Percentiles rank a stretch among this genome's conserved stretches.
phyloP scores from a whole-genome alignment of 108 stramenopile species.

The Epipyxis sp. region DNA sequence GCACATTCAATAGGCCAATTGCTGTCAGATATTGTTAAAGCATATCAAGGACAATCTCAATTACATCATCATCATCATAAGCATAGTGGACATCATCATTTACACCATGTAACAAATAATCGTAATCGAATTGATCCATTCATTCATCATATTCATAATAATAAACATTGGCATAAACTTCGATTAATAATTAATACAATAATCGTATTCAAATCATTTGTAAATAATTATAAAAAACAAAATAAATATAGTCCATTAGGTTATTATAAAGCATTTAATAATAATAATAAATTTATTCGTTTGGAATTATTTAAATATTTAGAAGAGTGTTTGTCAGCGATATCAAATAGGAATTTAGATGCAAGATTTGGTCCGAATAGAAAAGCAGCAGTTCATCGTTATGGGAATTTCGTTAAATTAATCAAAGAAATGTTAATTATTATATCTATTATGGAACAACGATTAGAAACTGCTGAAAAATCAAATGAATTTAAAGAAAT shows the following conservation, averaged over 20 bases:
- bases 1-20: neutral
- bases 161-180: too few relatives aligned
- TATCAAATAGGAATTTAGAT: neutral
- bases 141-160: too few relatives aligned
- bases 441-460: neutral
- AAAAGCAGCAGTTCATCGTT: neutral
- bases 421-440: neutral
- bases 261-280: too few relatives aligned
- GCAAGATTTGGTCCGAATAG: too few relatives aligned
- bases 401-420: neutral
- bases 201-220: too few relatives aligned
- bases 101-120: neutral
- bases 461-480: neutral
- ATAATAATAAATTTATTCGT: too few relatives aligned
- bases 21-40: neutral
- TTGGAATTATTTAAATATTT: neutral
- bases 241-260: too few relatives aligned
- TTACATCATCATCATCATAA: neutral
- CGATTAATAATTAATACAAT: too few relatives aligned
- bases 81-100: neutral
- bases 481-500: neutral
- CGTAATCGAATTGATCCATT: neutral
- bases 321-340: neutral
- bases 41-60: neutral
- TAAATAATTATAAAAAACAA: too few relatives aligned